Conservation (phyloP, 345 rosid species). For the Conringia planisiliqua region DNA sequence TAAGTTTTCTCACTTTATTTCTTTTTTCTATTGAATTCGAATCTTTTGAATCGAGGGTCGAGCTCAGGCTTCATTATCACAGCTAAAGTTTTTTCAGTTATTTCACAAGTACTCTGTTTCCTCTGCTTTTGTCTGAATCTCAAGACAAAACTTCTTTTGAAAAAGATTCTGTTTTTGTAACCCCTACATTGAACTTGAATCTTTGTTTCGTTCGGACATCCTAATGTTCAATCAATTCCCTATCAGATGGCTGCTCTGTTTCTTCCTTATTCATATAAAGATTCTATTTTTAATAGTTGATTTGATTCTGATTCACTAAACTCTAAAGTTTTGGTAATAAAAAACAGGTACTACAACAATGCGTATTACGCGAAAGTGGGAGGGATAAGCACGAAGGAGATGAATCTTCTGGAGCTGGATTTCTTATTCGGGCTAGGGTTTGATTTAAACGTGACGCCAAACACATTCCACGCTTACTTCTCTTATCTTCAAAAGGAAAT, state of each 20-base stretch:
- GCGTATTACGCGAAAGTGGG: conserved; percentile 93
- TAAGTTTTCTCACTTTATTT: conserved; percentile 45
- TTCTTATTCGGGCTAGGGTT: conserved; percentile 82
- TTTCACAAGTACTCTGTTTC: conserved; percentile 5
- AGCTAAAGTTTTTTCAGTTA: not conserved
- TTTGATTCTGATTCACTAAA: not conserved
- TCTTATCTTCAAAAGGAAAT: conserved; percentile 65
- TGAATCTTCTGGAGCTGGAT: conserved; percentile 84
- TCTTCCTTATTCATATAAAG: not conserved
- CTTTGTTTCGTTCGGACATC: not conserved
- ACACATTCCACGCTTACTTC: conserved; percentile 64
- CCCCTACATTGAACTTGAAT: not conserved
- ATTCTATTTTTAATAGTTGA: not conserved
- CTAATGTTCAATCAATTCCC: not conserved
- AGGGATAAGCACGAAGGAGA: conserved; percentile 79
- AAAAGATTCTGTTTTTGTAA: not conserved
- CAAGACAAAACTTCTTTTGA: not conserved
- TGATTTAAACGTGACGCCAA: conserved; percentile 74
- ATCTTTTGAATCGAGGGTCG: not conserved
- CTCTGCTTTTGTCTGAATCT: not conserved
- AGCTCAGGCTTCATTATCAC: not conserved
- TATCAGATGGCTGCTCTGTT: not conserved
- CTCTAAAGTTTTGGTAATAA: conserved; percentile 21
- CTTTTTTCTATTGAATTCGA: not conserved
- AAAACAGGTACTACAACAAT: conserved; percentile 63